Conservation (phyloP, 768 basidiomycete genomes). For the Phaffia tasmanica region DNA sequence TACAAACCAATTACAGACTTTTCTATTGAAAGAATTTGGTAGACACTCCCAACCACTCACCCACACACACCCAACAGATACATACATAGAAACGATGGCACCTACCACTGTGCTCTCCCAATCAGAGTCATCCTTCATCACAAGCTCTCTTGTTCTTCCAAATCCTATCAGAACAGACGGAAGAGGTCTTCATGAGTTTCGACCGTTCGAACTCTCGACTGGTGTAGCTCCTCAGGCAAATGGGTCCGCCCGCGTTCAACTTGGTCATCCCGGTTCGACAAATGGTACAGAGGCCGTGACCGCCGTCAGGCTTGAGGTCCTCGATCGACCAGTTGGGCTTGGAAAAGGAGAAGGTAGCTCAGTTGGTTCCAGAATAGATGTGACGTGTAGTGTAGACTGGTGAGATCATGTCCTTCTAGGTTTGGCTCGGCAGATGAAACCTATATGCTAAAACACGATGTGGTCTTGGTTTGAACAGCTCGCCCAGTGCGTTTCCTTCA, state of each 20-base stretch:
- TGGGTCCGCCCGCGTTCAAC: conserved; percentile 63
- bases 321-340: conserved; percentile 36
- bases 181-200: conserved; percentile 54
- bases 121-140: conserved; percentile 66
- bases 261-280: conserved; percentile 47
- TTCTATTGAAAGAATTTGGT: too few species aligned
- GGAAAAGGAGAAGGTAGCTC: conserved; percentile 20
- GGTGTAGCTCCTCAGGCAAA: conserved; percentile 71
- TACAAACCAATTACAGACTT: too few species aligned
- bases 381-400: conserved; percentile 23
- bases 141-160: conserved; percentile 48
- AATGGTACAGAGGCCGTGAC: conserved; percentile 69
- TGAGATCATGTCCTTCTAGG: conserved; percentile 5
- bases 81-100: conserved; percentile 8
- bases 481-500: conserved; percentile 19
- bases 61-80: too few species aligned
- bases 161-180: conserved; percentile 68
- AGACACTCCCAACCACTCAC: too few species aligned
- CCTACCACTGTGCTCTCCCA: conserved; percentile 47
- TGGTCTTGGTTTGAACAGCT: not conserved
- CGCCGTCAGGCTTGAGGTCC: conserved; percentile 69
- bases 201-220: conserved; percentile 61
- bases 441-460: not conserved
- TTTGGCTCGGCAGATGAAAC: not conserved
- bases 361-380: conserved; percentile 14